Base-by-base conservation (phyloP, 1,284 basidiomycete genomes). In the Pascua guehoae region DNA sequence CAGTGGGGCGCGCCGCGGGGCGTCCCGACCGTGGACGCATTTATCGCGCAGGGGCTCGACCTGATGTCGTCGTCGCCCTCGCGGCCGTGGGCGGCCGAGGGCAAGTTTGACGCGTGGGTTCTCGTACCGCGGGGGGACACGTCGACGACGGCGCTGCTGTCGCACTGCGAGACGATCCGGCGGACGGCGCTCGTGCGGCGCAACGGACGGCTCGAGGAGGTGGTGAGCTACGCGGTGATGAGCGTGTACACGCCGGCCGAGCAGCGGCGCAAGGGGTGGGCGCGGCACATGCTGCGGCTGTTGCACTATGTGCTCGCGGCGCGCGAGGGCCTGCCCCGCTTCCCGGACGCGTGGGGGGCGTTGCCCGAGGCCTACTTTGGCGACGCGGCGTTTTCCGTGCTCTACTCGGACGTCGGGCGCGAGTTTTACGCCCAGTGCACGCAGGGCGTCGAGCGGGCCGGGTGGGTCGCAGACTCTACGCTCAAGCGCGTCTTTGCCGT, bases 331-430 rank as follows among this genome's bases (percentile, higher is more conserved):
- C 53, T 68, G 3, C 63, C 65, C 8, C 54, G 61, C 36, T 66
- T 67, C 40, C 69, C 70, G 2, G 36, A 47, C 7, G 40, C 41
- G 9, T 71, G 66, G 67, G 68, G 66, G 10, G 47, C 49, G 2
- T 58, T 61, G 11, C 67, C 65, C 2, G 53, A 64, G 5, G 15
- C 50, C n/a, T 14, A 43, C 37, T 18, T 54, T 14, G 54, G 49
- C 48, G 60, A 58, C 46, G 60, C 64, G 0, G 58, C 61, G 12
- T 66, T 62, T 17, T 67, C 66, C 2, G 62, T 71, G 15, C 66
- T 74, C 12, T 71, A 60, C 63, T 66, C 63, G 11, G 72, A 68
- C 24, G 60, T 73, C 37, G 72, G 72, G 0, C 56, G 51, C 1
- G 57, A 55, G 2, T 70, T 68, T 53, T 74, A 74, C 56, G 58